These are phyloP conservation scores for Rhizopogon hawkerae DNA, from an alignment of 1,284 basidiomycete genomes.

Conservation along the genomic window DNA sequence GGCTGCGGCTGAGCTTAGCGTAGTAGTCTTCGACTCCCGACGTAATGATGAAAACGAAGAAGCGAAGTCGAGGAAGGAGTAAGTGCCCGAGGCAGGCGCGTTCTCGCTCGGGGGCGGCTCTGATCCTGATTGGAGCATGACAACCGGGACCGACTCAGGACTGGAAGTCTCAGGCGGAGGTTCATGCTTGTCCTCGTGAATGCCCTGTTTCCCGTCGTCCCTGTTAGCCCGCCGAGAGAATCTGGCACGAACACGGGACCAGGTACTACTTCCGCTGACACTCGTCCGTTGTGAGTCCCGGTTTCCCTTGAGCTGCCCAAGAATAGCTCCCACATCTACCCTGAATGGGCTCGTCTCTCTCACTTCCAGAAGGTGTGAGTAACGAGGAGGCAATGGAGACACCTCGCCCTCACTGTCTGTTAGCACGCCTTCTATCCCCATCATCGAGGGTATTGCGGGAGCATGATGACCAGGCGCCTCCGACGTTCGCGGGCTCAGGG, in stretches of 20 bases:
- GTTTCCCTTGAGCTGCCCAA: conserved; percentile 15
- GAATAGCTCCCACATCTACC: conserved; percentile 32
- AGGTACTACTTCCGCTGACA: conserved; percentile 23
- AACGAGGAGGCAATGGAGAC: conserved; percentile 5
- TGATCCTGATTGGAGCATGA: conserved; percentile 23
- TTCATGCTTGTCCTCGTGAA: conserved; percentile 10
- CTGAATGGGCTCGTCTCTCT: conserved; percentile 37
- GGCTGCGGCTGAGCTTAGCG: conserved; percentile 21
- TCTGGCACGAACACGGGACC: conserved; percentile 26
- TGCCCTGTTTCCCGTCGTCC: conserved; percentile 22
- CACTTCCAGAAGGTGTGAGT: conserved; percentile 26
- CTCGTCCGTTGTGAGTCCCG: conserved; percentile 22
- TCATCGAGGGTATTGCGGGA: neutral
- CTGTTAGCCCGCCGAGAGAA: conserved; percentile 26
- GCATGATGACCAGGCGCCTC: conserved; percentile 14
- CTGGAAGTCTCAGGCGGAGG: conserved; percentile 16
- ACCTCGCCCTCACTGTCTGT: neutral
- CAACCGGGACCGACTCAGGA: conserved; percentile 26
- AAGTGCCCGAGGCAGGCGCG: conserved; percentile 26
- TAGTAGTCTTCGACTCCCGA: conserved; percentile 29
- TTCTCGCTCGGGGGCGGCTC: conserved; percentile 24
- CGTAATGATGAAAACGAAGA: conserved; percentile 39
- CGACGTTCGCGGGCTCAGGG: conserved; percentile 22
- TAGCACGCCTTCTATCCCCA: neutral
- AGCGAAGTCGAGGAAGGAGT: conserved; percentile 53